Base-by-base conservation (phyloP, 2,329 filamentous ascomycete species). In the Exserohilum rostratum region DNA sequence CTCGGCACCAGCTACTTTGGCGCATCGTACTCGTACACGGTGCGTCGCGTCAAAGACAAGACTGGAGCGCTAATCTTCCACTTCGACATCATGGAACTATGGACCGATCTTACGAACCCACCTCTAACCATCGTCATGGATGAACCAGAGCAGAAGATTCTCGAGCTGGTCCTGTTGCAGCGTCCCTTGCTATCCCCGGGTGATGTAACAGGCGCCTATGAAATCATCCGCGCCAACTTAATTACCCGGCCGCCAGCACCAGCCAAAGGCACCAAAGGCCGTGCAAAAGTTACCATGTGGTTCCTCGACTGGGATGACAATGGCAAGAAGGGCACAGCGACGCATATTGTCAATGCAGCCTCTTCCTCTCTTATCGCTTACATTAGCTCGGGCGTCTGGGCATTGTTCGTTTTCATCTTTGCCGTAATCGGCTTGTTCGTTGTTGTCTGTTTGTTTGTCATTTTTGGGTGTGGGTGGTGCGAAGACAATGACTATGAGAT, bases 261-360 rank as follows among this genome's bases (percentile, higher is more conserved):
- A 3, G 53, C 13, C 15, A 29, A 22, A 31, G 27, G 30, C 9
- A 30, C 27, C 9, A 9, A 56, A 44, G 25, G 39, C 2, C 31
- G 43, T 10, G 18, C 34, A 48, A 50, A 31, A 58, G 54, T 42
- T 12, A 22, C 42, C 1, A 71, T 73, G 69, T 54, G 61, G 47
- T 71, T 68, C 47, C 62, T 58, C 2, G 66, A 70, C 3, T 72
- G 69, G 69, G 71, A 74, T 43, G 44, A 44, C 2, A 60, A 65
- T 33, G 71, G 71, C 3, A 53, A 60, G 11, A 73, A 68, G 40
- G 69, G 69, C 15, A 70, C 68, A 7, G 33, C 61, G 2, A 38
- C 59, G 39, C 69, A 74, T 46, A 17, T 59, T 1, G 25, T 68
- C 7, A 58, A 59, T 1, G 39, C 54, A 0, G 43, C 43, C 5